Evolutionary conservation across 2,329 filamentous ascomycete species (phyloP), one percentile per base, ranked within the genome.

Genomic region (Xylaria sp.): DNA sequence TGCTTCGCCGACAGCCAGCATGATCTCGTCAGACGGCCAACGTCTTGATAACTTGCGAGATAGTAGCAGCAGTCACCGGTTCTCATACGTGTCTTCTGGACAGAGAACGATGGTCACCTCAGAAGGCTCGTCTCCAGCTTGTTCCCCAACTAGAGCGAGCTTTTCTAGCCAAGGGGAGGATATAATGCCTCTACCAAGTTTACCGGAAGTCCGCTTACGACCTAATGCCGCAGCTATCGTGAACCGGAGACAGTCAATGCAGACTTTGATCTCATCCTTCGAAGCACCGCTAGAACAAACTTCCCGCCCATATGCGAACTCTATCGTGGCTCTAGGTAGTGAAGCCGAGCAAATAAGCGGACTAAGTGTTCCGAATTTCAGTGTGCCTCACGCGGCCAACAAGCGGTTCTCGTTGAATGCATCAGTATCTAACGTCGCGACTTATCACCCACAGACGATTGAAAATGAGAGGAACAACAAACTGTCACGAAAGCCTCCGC

Each of bases 41-140:
- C 87, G 88, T 61, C 80, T 90, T 6, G 88, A 91, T 15, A 86
- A 77, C 62, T 79, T 90, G 28, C 82, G 88, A 9, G 86, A 90
- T 55, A 77, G 75, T 34, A 67, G 72, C 23, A 87, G 84, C 75
- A 81, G 82, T 1, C 84, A 89, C 70, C 84, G 89, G 6, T 81
- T 89, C 4, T 91, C 89, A 0, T 87, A 84, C 70, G 82, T 89
- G 48, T 91, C 89, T 1, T 89, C 87, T 5, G 86, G 87, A 7
- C 88, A 90, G 75, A 83, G 87, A 67, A 91, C 89, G 2, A 80
- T 88, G 31, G 75, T 89, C 8, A 90, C 88, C 1, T 90, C 89
- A 0, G 83, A 85, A 20, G 84, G 82, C 37, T 89, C 88, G 0
- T 90, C 89, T 0, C 86, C 87, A 2, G 82, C 86, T 18, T 84